phyloP scores from a whole-genome alignment of 1,284 basidiomycete species.

The Irpex sp. region DNA sequence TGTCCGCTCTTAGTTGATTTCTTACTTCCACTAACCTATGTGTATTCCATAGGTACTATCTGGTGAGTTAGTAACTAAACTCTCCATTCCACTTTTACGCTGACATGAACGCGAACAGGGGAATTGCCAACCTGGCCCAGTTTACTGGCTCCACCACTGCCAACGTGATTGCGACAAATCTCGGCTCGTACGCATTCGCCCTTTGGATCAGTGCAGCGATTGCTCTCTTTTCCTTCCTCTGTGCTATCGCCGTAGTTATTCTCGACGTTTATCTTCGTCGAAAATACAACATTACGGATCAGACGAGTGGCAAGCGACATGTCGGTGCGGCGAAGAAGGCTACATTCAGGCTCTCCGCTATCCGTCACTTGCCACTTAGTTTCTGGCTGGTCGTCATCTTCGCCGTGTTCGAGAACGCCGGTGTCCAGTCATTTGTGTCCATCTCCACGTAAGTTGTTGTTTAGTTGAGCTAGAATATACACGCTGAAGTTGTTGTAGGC shows the following conservation, averaged over 20 bases:
- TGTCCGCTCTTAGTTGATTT: background rate
- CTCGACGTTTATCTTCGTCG: constrained; percentile 36
- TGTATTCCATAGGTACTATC: constrained; percentile 19
- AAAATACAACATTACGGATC: constrained; percentile 36
- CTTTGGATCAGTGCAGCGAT: constrained; percentile 42
- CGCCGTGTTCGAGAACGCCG: constrained; percentile 41
- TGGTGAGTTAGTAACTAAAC: constrained; percentile 18
- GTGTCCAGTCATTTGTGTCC: constrained; percentile 42
- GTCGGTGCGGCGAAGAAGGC: constrained; percentile 24
- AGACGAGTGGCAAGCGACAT: constrained; percentile 33
- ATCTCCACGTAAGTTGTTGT: constrained; percentile 36
- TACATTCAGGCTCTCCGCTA: constrained; percentile 33
- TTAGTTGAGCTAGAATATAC: constrained; percentile 9
- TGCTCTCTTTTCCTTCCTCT: constrained; percentile 37
- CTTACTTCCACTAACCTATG: background rate
- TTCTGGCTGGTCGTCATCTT: constrained; percentile 43
- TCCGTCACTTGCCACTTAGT: constrained; percentile 34
- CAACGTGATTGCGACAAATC: constrained; percentile 36
- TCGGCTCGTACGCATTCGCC: constrained; percentile 39
- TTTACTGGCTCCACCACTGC: constrained; percentile 37
- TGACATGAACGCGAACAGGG: constrained; percentile 20
- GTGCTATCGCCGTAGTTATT: constrained; percentile 35
- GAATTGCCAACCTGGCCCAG: constrained; percentile 40
- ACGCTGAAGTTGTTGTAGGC: constrained; percentile 16
- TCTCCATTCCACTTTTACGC: background rate